These are phyloP conservation scores for Ceratonia siliqua DNA, from an alignment of 306 rosid genomes.

Conservation along the genomic window DNA sequence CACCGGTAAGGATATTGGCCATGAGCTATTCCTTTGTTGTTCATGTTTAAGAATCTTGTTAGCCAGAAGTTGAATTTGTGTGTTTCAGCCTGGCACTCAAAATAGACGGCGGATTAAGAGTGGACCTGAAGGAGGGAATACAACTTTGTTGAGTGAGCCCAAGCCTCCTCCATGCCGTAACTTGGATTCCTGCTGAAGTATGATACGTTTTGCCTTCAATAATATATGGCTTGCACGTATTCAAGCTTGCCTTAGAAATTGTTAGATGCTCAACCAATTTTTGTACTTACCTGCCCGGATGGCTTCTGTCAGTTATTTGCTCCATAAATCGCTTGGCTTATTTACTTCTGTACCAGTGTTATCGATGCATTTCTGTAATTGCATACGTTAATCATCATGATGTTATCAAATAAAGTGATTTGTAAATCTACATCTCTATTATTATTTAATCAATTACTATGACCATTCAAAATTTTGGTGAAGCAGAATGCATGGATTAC, in stretches of 20 bases:
- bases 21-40: not conserved
- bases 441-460: not conserved
- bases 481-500: too few species aligned
- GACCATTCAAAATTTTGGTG: too few species aligned
- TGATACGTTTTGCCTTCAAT: constrained; percentile 50
- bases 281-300: constrained; percentile 29
- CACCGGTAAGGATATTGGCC: constrained; percentile 59
- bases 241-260: constrained; percentile 48
- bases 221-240: constrained; percentile 60
- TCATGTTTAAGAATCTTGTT: constrained; percentile 4
- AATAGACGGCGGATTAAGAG: constrained; percentile 67
- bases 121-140: constrained; percentile 99
- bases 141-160: constrained; percentile 74
- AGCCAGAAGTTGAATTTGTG: not conserved
- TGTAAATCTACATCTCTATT: too few species aligned
- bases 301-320: not conserved
- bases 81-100: constrained; percentile 84
- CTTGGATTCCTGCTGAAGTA: constrained; percentile 76
- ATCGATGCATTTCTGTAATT: constrained; percentile 29
- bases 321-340: constrained; percentile 33
- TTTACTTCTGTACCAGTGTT: constrained; percentile 14
- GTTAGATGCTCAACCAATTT: constrained; percentile 43
- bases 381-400: constrained; percentile 28
- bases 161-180: constrained; percentile 94
- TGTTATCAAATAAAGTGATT: not conserved